These are phyloP conservation scores for Wickerhamiella pararugosa DNA, from an alignment of 1,139 yeast genomes.

Conservation along the genomic window DNA sequence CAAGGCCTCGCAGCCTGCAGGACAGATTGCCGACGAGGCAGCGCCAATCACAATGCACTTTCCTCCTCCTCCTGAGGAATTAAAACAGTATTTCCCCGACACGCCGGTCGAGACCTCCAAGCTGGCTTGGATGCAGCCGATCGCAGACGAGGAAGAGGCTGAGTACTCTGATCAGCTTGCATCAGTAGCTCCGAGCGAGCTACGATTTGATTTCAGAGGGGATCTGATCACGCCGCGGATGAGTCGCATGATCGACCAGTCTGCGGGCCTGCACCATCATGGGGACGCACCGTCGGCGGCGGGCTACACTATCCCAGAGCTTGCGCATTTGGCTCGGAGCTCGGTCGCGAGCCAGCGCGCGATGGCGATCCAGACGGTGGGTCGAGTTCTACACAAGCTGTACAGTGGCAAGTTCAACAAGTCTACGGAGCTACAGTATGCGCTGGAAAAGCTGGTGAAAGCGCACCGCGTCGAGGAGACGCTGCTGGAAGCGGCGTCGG, in stretches of 20 bases:
- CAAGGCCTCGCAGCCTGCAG: too few relatives aligned
- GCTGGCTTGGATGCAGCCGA: slow-evolving; percentile 80
- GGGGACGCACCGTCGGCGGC: slow-evolving; percentile 79
- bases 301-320: slow-evolving; percentile 77
- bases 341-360: slow-evolving; percentile 74
- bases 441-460: slow-evolving; percentile 64
- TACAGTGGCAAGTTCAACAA: slow-evolving; percentile 36
- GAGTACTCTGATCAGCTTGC: slow-evolving; percentile 22
- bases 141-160: slow-evolving; percentile 24
- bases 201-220: slow-evolving; percentile 84
- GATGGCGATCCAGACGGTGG: slow-evolving; percentile 72
- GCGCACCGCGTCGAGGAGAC: slow-evolving; percentile 55
- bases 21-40: too few relatives aligned
- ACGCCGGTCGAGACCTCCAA: slow-evolving; percentile 70
- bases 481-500: slow-evolving; percentile 61
- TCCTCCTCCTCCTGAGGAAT: slow-evolving; percentile 46
- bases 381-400: slow-evolving; percentile 69
- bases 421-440: slow-evolving; percentile 38
- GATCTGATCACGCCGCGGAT: slow-evolving; percentile 44
- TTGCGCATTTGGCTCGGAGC: slow-evolving; percentile 67
- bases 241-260: slow-evolving; percentile 33
- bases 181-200: slow-evolving; percentile 30
- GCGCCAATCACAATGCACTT: slow-evolving; percentile 37
- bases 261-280: slow-evolving; percentile 80
- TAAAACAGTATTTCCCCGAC: slow-evolving; percentile 78